Evolutionary conservation across 2,329 filamentous ascomycete genomes (phyloP).

Genomic region (Xylaria sp.): DNA sequence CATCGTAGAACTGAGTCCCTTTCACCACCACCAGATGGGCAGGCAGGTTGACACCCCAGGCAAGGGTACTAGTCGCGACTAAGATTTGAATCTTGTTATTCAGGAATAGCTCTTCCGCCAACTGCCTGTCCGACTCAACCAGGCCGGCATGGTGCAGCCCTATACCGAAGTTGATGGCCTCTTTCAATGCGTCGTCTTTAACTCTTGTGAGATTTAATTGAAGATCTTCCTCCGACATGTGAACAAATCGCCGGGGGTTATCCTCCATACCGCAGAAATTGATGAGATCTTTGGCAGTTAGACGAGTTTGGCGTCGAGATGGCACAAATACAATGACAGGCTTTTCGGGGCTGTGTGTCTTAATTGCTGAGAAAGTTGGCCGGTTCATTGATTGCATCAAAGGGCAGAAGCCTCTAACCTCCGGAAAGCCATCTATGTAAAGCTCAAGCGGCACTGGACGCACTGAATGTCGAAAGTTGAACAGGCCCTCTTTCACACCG

Average conservation of each 20-base stretch:
- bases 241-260: constrained; percentile 90
- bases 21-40: constrained; percentile 98
- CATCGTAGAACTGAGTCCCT: constrained; percentile 97
- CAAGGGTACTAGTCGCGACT: constrained; percentile 93
- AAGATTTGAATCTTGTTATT: constrained; percentile 99
- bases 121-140: constrained; percentile 89
- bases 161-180: constrained; percentile 97
- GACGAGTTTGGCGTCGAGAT: constrained; percentile 89
- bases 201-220: constrained; percentile 87
- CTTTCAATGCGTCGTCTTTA: constrained; percentile 90
- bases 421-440: constrained; percentile 96
- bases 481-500: constrained; percentile 92
- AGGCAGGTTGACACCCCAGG: constrained; percentile 97
- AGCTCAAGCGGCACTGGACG: constrained; percentile 95
- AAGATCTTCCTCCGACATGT: constrained; percentile 94
- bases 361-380: constrained; percentile 95
- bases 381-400: constrained; percentile 99
- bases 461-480: constrained; percentile 97
- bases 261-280: constrained; percentile 99
- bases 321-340: constrained; percentile 99
- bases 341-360: constrained; percentile 94
- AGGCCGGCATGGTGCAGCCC: constrained; percentile 97
- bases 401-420: constrained; percentile 93
- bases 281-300: constrained; percentile 96
- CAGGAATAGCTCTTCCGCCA: constrained; percentile 93